A percentile compares a stretch with the other conserved stretches of the same genome.
phyloP scores from a whole-genome alignment of 2,329 filamentous ascomycete genomes.

The Ascochyta clinopodiicola region DNA sequence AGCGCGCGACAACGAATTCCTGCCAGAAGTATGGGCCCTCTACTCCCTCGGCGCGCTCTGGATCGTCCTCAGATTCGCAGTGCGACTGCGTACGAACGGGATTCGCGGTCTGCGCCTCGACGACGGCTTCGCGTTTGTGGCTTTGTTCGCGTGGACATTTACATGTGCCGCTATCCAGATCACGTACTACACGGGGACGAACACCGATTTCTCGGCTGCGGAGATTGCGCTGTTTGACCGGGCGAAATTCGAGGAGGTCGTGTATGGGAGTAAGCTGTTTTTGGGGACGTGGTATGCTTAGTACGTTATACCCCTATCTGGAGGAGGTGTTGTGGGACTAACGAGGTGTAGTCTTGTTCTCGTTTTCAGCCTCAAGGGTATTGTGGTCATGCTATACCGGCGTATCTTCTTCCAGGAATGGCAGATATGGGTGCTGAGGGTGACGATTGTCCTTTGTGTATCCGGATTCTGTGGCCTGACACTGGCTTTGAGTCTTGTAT shows the following conservation, averaged over 20 bases:
- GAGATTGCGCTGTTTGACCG: conserved; percentile 15
- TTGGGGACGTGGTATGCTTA: conserved; percentile 21
- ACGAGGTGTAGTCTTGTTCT: conserved; percentile 3
- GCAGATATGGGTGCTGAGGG: conserved; percentile 15
- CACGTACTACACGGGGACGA: conserved; percentile 20
- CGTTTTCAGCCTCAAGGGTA: conserved; percentile 21
- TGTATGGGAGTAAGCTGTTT: conserved; percentile 18
- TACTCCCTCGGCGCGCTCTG: conserved; percentile 9
- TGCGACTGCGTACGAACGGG: conserved; percentile 6
- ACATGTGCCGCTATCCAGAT: conserved; percentile 12
- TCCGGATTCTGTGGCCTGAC: conserved; percentile 9
- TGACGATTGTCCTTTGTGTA: conserved; percentile 14
- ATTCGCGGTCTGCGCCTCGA: conserved; percentile 5
- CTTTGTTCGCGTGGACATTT: conserved; percentile 12
- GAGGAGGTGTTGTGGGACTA: not conserved
- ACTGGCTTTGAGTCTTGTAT: conserved; percentile 14
- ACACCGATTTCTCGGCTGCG: conserved; percentile 12
- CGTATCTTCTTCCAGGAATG: conserved; percentile 18
- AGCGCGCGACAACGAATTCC: conserved; percentile 11
- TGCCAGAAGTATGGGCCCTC: conserved; percentile 12
- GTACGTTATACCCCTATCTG: conserved; percentile 2
- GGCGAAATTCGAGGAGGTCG: conserved; percentile 8
- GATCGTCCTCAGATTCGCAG: conserved; percentile 7
- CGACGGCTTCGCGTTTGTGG: conserved; percentile 12
- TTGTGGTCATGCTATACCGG: conserved; percentile 21